A percentile compares a stretch with the other conserved stretches of the same genome.
Conservation (phyloP, 257 asterid species). For the Rauvolfia tetraphylla region DNA sequence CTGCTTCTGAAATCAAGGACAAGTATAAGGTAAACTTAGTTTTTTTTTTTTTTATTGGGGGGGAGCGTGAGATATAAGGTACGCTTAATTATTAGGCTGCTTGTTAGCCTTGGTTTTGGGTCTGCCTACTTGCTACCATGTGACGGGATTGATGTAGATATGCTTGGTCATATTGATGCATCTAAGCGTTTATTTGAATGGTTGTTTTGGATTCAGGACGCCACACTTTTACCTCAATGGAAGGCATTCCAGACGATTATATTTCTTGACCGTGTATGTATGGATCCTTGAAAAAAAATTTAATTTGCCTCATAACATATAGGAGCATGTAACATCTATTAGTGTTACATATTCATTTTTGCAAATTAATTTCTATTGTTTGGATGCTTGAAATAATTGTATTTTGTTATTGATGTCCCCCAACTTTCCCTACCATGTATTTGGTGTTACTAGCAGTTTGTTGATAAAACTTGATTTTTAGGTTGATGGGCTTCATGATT, state of each 20-base stretch:
- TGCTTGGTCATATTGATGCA: neutral
- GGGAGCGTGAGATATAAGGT: too few species aligned
- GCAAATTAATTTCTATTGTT: neutral
- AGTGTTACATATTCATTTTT: neutral
- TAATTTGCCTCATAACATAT: neutral
- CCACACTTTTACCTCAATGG: slow-evolving; percentile 73
- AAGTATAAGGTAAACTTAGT: slow-evolving; percentile 57
- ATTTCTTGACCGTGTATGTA: slow-evolving; percentile 74
- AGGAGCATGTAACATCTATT: neutral
- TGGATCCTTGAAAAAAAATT: neutral
- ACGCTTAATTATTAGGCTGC: slow-evolving; percentile 14
- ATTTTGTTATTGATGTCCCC: neutral
- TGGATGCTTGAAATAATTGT: neutral
- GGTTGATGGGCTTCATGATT: slow-evolving; percentile 84
- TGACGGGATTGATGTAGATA: neutral
- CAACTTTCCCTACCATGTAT: neutral
- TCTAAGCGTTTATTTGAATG: neutral
- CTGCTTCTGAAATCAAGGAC: slow-evolving; percentile 56
- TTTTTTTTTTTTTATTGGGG: too few species aligned
- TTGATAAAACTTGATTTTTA: slow-evolving; percentile 16
- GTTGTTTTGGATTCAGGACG: slow-evolving; percentile 50
- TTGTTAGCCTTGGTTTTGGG: neutral
- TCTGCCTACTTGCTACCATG: neutral
- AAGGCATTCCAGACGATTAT: slow-evolving; percentile 83
- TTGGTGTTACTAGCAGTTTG: neutral